Percentiles rank a stretch among this genome's conserved stretches.
Evolutionary conservation across 192 early-diverging fungal genomes (phyloP).

Genomic region (Mortierella hygrophila): DNA sequence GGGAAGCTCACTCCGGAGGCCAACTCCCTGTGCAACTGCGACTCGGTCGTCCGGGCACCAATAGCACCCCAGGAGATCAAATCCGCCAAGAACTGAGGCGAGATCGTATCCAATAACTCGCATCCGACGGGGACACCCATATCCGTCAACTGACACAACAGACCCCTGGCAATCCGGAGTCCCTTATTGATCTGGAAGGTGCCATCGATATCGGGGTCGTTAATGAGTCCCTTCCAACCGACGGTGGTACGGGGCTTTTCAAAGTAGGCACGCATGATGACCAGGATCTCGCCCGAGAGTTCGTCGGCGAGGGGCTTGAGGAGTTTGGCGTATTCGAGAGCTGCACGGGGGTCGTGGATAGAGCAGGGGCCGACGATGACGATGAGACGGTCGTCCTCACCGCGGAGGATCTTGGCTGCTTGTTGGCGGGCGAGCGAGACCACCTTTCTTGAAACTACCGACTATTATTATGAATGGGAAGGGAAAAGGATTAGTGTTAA

Average conservation of each 20-base stretch:
- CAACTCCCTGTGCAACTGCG: conserved; percentile 94
- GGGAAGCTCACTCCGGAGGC: conserved; percentile 95
- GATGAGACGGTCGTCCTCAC: conserved; percentile 88
- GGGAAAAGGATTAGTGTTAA: neutral
- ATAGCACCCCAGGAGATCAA: conserved; percentile 97
- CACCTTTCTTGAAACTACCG: conserved; percentile 54
- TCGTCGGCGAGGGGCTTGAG: conserved; percentile 64
- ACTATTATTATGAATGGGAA: conserved; percentile 31
- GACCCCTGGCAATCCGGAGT: conserved; percentile 84
- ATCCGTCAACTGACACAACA: conserved; percentile 85
- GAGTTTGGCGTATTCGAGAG: conserved; percentile 82
- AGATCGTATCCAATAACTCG: conserved; percentile 95
- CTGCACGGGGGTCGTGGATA: conserved; percentile 92
- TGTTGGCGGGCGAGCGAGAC: conserved; percentile 67
- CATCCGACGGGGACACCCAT: conserved; percentile 88
- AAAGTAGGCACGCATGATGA: conserved; percentile 98
- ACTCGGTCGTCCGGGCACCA: conserved; percentile 96
- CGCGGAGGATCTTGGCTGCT: conserved; percentile 80
- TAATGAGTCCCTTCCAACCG: conserved; percentile 90
- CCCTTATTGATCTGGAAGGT: conserved; percentile 98
- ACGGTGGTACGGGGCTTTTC: conserved; percentile 98
- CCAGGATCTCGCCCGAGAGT: conserved; percentile 80
- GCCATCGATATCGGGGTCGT: conserved; percentile 81
- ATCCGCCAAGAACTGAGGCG: conserved; percentile 95
- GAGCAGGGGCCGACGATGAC: conserved; percentile 96